Conservation (phyloP, 2,329 filamentous ascomycete species). For the Penicillium frequentans region DNA sequence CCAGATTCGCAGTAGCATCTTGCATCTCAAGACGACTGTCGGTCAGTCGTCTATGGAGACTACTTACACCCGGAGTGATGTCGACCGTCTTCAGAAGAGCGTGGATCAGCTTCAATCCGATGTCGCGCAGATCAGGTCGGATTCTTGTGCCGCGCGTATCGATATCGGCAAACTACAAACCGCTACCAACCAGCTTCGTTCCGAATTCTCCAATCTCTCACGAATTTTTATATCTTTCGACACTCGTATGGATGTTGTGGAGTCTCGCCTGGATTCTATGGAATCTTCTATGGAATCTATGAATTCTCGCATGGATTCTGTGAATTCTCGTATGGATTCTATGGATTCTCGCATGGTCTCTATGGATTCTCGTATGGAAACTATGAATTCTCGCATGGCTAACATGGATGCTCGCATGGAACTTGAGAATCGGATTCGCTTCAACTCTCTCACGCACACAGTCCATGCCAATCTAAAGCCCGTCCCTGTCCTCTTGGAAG, state of each 20-base stretch:
- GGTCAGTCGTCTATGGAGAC: slow-evolving; percentile 35
- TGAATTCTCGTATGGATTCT: slow-evolving; percentile 25
- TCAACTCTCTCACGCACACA: slow-evolving; percentile 42
- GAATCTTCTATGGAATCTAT: slow-evolving; percentile 18
- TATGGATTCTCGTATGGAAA: slow-evolving; percentile 23
- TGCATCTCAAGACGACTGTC: slow-evolving; percentile 35
- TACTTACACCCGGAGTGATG: slow-evolving; percentile 36
- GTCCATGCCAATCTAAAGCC: slow-evolving; percentile 38
- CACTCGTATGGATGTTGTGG: slow-evolving; percentile 21
- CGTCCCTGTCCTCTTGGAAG: slow-evolving; percentile 35
- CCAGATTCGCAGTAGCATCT: slow-evolving; percentile 36
- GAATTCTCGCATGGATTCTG: slow-evolving; percentile 14
- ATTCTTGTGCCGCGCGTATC: slow-evolving; percentile 34
- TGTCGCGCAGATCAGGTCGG: slow-evolving; percentile 34
- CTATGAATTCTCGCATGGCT: slow-evolving; percentile 24
- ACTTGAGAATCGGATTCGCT: slow-evolving; percentile 38
- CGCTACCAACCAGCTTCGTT: slow-evolving; percentile 37
- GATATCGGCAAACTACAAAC: slow-evolving; percentile 40
- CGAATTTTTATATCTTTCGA: slow-evolving; percentile 29
- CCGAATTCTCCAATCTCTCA: slow-evolving; percentile 36
- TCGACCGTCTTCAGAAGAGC: slow-evolving; percentile 39
- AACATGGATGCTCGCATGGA: slow-evolving; percentile 8
- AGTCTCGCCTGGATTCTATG: slow-evolving; percentile 26
- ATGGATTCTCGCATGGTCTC: slow-evolving; percentile 25
- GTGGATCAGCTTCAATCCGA: slow-evolving; percentile 38